These are phyloP conservation scores for Bonia amplexicaulis DNA, from an alignment of 176 grass and related monocot genomes.

Conservation along the genomic window DNA sequence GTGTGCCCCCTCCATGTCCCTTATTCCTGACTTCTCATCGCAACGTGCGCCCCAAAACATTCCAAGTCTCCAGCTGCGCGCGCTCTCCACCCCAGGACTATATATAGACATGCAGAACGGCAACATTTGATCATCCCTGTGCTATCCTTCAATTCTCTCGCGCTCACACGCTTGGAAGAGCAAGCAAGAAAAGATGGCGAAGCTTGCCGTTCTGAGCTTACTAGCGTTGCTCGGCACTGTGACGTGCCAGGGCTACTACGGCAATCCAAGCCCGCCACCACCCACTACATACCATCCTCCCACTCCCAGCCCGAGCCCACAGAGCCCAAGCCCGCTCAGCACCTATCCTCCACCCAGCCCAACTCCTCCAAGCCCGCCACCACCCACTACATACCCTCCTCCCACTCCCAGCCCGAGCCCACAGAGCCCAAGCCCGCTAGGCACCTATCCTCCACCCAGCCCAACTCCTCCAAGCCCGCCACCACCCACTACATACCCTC, in stretches of 20 bases:
- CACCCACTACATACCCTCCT: no score
- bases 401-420: neutral
- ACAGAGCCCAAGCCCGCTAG: neutral
- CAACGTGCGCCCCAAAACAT: no score
- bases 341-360: slow-evolving; percentile 24
- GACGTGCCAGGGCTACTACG: neutral
- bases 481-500: no score
- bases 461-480: neutral
- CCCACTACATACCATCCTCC: no score
- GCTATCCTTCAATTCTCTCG: neutral
- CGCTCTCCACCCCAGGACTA: neutral
- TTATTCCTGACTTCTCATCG: no score
- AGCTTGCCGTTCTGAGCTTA: neutral
- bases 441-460: slow-evolving; percentile 27
- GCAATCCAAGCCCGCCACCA: neutral
- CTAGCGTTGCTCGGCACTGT: neutral
- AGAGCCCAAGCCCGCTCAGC: slow-evolving; percentile 1
- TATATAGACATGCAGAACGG: neutral
- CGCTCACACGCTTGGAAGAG: neutral
- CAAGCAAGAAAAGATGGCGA: neutral
- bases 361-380: neutral
- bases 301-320: neutral
- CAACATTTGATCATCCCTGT: neutral
- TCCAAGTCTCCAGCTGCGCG: no score
- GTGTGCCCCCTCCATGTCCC: no score